Percentiles rank a stretch among this genome's conserved stretches.
These are phyloP conservation scores for Delphinella strobiligena DNA, from an alignment of 2,329 filamentous ascomycete genomes.

Conservation along the genomic window DNA sequence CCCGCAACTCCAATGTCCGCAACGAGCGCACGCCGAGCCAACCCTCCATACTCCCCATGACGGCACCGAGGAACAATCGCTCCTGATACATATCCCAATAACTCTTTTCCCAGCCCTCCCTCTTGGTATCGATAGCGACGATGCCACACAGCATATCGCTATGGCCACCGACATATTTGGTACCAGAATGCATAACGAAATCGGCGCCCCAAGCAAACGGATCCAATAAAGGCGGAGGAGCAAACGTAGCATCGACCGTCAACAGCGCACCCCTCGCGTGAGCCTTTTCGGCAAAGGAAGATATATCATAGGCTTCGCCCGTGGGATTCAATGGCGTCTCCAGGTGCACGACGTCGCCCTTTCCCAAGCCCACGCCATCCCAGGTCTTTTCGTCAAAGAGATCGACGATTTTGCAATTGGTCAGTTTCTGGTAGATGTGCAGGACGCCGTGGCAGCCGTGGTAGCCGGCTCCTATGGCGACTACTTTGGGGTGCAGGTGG, in stretches of 20 bases:
- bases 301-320: constrained; percentile 66
- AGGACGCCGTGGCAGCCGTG: constrained; percentile 90
- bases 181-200: constrained; percentile 81
- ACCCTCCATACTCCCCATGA: constrained; percentile 81
- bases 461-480: constrained; percentile 77
- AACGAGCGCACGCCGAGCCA: constrained; percentile 85
- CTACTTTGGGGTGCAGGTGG: constrained; percentile 67
- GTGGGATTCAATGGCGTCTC: constrained; percentile 92
- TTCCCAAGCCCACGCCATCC: constrained; percentile 49
- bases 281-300: constrained; percentile 59
- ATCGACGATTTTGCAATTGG: constrained; percentile 58
- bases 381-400: constrained; percentile 37
- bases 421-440: constrained; percentile 59
- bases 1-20: constrained; percentile 73
- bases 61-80: constrained; percentile 63
- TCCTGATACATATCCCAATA: constrained; percentile 51
- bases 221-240: constrained; percentile 76
- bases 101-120: constrained; percentile 37
- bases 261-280: constrained; percentile 61
- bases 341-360: constrained; percentile 77
- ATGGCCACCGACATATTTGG: constrained; percentile 94
- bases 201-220: constrained; percentile 75
- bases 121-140: constrained; percentile 46
- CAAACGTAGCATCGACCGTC: constrained; percentile 85
- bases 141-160: constrained; percentile 87